Percentiles rank a stretch among this genome's conserved stretches.
These are phyloP conservation scores for Hygrocybe punicea DNA, from an alignment of 768 basidiomycete species.

Conservation along the genomic window DNA sequence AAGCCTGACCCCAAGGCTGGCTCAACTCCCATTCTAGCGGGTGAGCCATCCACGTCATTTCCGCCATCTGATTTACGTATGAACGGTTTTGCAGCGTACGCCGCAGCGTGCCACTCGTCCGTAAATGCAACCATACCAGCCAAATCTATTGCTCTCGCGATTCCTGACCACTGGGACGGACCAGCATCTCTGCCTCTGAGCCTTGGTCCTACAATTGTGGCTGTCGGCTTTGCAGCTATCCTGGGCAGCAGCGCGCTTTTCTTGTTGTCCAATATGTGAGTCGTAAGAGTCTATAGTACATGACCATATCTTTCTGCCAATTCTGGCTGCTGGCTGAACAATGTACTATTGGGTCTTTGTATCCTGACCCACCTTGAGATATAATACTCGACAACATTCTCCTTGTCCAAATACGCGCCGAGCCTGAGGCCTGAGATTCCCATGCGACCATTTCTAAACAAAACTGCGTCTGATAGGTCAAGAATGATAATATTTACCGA, in stretches of 20 bases:
- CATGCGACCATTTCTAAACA: neutral
- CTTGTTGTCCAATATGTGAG: slow-evolving; percentile 54
- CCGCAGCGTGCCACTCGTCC: slow-evolving; percentile 40
- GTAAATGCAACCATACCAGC: slow-evolving; percentile 40
- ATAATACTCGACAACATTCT: neutral
- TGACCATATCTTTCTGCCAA: no score
- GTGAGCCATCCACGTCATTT: slow-evolving; percentile 34
- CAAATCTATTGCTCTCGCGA: slow-evolving; percentile 39
- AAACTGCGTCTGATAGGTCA: neutral
- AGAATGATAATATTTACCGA: neutral
- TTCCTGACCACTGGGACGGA: slow-evolving; percentile 62
- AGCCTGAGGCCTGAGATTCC: neutral
- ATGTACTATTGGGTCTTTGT: no score
- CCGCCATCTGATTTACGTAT: slow-evolving; percentile 8
- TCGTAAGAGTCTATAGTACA: neutral
- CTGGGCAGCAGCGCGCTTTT: slow-evolving; percentile 48
- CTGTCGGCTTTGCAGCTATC: slow-evolving; percentile 42
- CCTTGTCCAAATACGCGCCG: neutral
- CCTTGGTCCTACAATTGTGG: slow-evolving; percentile 40
- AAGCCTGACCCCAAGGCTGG: slow-evolving; percentile 55
- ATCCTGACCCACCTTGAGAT: no score
- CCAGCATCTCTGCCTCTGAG: slow-evolving; percentile 39
- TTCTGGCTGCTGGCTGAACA: no score
- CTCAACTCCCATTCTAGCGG: slow-evolving; percentile 53
- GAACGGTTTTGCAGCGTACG: slow-evolving; percentile 46